These are phyloP conservation scores for Prunus armeniaca DNA, from an alignment of 306 rosid species.

Conservation along the genomic window DNA sequence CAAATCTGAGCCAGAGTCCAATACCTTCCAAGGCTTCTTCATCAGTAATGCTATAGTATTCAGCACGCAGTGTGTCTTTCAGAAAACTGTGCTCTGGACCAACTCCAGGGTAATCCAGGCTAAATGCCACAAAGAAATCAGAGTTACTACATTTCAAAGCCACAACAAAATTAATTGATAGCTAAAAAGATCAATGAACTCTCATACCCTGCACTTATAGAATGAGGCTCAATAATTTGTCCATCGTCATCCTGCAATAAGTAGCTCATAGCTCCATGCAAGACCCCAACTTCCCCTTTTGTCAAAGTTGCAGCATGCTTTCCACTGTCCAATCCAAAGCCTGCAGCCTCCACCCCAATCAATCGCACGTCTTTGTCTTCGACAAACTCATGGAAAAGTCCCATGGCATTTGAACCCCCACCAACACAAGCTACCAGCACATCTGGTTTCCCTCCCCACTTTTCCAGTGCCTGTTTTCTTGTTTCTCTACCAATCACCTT, in stretches of 20 bases:
- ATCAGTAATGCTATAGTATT: conserved; percentile 74
- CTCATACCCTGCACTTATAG: conserved; percentile 93
- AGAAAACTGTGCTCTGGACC: conserved; percentile 97
- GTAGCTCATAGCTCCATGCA: conserved; percentile 99
- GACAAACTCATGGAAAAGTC: conserved; percentile 85
- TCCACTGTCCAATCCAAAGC: conserved; percentile 87
- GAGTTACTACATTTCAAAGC: conserved; percentile 13
- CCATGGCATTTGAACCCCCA: conserved; percentile 98
- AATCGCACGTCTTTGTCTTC: conserved; percentile 73
- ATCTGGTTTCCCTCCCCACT: conserved; percentile 97
- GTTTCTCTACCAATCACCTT: conserved; percentile 92
- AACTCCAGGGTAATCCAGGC: conserved; percentile 99
- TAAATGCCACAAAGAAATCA: conserved; percentile 26
- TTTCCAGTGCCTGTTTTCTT: conserved; percentile 85
- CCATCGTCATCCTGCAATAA: conserved; percentile 95
- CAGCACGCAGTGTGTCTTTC: conserved; percentile 86
- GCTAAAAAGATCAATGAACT: not conserved
- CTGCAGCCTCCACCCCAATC: conserved; percentile 96
- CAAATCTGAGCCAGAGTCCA: not conserved
- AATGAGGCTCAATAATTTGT: conserved; percentile 94
- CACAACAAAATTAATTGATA: conserved; percentile 1
- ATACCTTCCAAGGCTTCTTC: conserved; percentile 96
- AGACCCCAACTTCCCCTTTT: conserved; percentile 86
- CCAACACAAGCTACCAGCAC: conserved; percentile 89
- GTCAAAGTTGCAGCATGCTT: conserved; percentile 96